Evolutionary conservation across 768 basidiomycete genomes (phyloP), one percentile per base, ranked within the genome.

Genomic region (Astraeus odoratus): DNA sequence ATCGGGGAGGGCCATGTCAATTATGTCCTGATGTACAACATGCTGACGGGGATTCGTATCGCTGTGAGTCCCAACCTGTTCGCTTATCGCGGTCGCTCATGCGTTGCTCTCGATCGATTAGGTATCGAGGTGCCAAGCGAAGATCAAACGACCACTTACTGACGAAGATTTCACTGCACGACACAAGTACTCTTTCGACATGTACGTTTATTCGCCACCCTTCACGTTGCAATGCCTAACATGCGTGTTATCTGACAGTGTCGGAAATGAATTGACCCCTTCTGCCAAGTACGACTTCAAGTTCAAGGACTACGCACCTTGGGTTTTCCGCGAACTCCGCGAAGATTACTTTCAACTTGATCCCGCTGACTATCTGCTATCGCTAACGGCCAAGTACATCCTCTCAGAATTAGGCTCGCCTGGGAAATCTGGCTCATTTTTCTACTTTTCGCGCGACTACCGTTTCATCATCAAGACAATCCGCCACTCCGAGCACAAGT

Each of bases 381-480:
- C 93, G 1, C 79, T 99, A 47, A 99, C 96, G 4, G 84, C 87
- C 8, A 96, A 95, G 63, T 99, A 98, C 69, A 98, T 99, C 61
- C 77, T 99, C 24, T 95, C 93, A 31, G 96, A 98, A 60, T 79
- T 99, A 24, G 96, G 96, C 18, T 96, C 93, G 0, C 95, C 96
- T 0, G 96, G 96, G 25, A 99, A 99, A 71, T 94, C 91, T 1
- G 96, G 96, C 24, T 94, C 90, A 12, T 99, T 99, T 70, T 99
- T 99, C 74, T 99, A 98, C 68, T 98, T 97, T 64, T 96, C 93
- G 5, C 78, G 93, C 33, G 95, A 99, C 71, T 99, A 98, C 60
- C 86, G 95, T 2, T 99, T 96, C 72, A 99, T 99, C 70, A 98
- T 99, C 80, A 99, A 99, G 69, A 99, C 95, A 15, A 97, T 99